Evolutionary conservation across 441 rosid species (phyloP).

Genomic region (Populus hybrid): DNA sequence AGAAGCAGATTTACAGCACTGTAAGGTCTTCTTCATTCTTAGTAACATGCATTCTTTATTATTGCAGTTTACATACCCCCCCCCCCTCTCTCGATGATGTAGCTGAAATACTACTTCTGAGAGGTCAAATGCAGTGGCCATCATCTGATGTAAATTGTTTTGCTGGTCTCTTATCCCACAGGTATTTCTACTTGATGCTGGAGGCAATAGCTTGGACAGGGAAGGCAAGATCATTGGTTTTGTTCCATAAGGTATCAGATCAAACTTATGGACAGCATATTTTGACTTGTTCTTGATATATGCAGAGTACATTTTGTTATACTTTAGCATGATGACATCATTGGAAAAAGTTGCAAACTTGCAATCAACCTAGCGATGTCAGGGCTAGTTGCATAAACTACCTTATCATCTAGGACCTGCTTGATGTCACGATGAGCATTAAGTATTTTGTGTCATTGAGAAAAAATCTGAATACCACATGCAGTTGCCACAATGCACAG

Average conservation of each 20-base stretch:
- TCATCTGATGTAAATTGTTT: neutral
- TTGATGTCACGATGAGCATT: neutral
- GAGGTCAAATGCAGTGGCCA: neutral
- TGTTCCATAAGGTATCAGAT: conserved; percentile 66
- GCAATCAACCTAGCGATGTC: neutral
- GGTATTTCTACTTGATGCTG: conserved; percentile 65
- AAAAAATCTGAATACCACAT: neutral
- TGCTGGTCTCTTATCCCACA: conserved; percentile 13
- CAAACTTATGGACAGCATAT: neutral
- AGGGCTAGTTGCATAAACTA: too few relatives aligned
- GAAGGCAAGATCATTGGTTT: conserved; percentile 35
- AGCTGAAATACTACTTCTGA: neutral
- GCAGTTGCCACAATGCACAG: too few relatives aligned
- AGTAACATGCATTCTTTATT: neutral
- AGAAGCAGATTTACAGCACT: conserved; percentile 59
- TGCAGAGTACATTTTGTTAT: neutral
- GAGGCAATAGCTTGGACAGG: conserved; percentile 46
- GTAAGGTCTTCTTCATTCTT: conserved; percentile 50
- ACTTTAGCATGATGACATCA: neutral
- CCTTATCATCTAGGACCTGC: too few relatives aligned
- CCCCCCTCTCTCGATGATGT: too few relatives aligned
- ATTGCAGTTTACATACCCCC: neutral
- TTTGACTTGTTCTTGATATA: neutral
- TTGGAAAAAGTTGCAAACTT: neutral
- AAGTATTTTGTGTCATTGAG: neutral